Conservation (phyloP, 192 early-diverging fungal species). For the Umbelopsis ramanniana region DNA sequence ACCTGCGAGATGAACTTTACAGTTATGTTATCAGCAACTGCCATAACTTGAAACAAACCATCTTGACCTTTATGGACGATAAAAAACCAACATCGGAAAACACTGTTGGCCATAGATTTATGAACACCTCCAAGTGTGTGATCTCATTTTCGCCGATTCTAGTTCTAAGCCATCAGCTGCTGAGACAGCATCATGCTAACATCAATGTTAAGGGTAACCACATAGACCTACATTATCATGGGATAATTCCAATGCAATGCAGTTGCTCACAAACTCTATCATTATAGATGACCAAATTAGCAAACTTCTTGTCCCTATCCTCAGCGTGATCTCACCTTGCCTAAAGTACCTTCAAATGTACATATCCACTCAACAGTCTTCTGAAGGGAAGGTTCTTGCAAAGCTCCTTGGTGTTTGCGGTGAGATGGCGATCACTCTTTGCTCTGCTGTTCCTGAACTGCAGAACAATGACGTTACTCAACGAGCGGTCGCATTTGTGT, state of each 20-base stretch:
- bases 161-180: background rate
- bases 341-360: slow-evolving; percentile 9
- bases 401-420: slow-evolving; percentile 9
- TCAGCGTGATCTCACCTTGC: slow-evolving; percentile 5
- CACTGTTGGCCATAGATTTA: background rate
- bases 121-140: background rate
- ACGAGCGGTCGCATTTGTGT: slow-evolving; percentile 25
- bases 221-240: background rate
- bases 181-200: background rate
- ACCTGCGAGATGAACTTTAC: background rate
- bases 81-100: background rate
- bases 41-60: background rate
- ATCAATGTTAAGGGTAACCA: background rate
- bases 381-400: background rate
- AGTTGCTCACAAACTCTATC: background rate
- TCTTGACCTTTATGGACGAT: background rate
- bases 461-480: slow-evolving; percentile 20
- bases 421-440: slow-evolving; percentile 5
- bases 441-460: background rate
- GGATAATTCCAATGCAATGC: background rate
- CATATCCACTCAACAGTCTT: background rate
- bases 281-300: background rate
- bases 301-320: background rate
- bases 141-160: background rate
- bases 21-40: background rate